Evolutionary conservation across 2,329 filamentous ascomycete genomes (phyloP).

Genomic region (Helicocarpus griseus): DNA sequence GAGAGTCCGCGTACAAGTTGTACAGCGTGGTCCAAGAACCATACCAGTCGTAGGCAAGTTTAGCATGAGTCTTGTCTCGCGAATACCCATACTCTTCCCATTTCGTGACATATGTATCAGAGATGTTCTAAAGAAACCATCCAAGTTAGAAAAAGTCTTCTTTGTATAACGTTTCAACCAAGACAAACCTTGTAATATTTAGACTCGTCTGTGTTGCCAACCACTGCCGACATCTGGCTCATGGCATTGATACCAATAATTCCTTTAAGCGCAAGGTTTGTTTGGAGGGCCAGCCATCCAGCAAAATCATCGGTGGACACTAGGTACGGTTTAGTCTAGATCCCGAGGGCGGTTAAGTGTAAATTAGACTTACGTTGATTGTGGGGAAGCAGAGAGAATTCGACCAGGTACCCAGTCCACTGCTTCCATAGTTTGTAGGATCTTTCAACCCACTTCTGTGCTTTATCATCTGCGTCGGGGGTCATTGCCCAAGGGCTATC

Average conservation of each 20-base stretch:
- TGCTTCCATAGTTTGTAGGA: slow-evolving; percentile 66
- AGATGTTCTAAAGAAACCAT: slow-evolving; percentile 38
- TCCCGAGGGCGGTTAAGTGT: background rate
- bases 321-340: slow-evolving; percentile 16
- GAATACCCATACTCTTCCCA: slow-evolving; percentile 67
- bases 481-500: slow-evolving; percentile 53
- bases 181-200: slow-evolving; percentile 45
- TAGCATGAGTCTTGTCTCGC: slow-evolving; percentile 59
- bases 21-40: slow-evolving; percentile 79
- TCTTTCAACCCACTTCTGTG: slow-evolving; percentile 54
- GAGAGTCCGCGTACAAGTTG: slow-evolving; percentile 70
- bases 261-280: slow-evolving; percentile 73
- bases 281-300: slow-evolving; percentile 66
- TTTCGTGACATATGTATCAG: slow-evolving; percentile 57
- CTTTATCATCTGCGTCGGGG: slow-evolving; percentile 45
- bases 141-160: background rate
- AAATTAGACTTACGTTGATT: slow-evolving; percentile 49
- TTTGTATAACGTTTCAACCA: background rate
- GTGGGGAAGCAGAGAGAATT: slow-evolving; percentile 62
- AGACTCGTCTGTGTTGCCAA: slow-evolving; percentile 47
- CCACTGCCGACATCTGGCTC: slow-evolving; percentile 56
- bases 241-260: slow-evolving; percentile 75
- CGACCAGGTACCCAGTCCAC: slow-evolving; percentile 71
- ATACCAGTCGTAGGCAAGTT: slow-evolving; percentile 69
- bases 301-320: slow-evolving; percentile 80